Percentiles rank a stretch among this genome's conserved stretches.
phyloP scores from a whole-genome alignment of 768 basidiomycete species.

The Tylopilus sp. region DNA sequence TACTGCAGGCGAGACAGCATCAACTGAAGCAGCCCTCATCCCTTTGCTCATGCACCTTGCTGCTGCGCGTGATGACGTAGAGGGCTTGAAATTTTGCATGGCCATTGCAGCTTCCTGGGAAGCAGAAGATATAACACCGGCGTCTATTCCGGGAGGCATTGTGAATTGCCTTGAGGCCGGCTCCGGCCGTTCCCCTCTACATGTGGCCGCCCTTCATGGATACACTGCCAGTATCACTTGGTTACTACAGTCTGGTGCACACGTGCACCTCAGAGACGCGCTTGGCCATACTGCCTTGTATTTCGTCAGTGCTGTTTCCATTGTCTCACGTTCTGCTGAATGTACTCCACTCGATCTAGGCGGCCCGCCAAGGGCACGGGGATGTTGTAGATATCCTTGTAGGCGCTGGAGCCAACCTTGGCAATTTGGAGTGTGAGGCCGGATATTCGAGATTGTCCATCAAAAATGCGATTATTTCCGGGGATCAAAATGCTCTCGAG shows the following conservation, averaged over 20 bases:
- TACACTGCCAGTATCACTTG: slow-evolving; percentile 39
- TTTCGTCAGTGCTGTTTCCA: slow-evolving; percentile 48
- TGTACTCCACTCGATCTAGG: slow-evolving; percentile 38
- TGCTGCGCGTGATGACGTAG: slow-evolving; percentile 64
- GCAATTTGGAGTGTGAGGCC: slow-evolving; percentile 58
- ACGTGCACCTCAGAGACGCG: slow-evolving; percentile 77
- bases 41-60: slow-evolving; percentile 81
- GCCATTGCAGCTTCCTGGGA: slow-evolving; percentile 24
- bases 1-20: slow-evolving; percentile 72
- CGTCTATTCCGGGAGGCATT: slow-evolving; percentile 57
- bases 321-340: not conserved
- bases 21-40: slow-evolving; percentile 65
- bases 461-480: slow-evolving; percentile 34
- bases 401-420: slow-evolving; percentile 70
- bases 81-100: slow-evolving; percentile 61
- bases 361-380: slow-evolving; percentile 68
- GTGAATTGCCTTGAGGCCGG: slow-evolving; percentile 70
- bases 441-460: slow-evolving; percentile 53
- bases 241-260: slow-evolving; percentile 68
- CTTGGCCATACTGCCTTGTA: slow-evolving; percentile 84
- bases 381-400: slow-evolving; percentile 60
- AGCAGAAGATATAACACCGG: slow-evolving; percentile 15
- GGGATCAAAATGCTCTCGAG: slow-evolving; percentile 42
- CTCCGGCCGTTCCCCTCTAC: slow-evolving; percentile 73
- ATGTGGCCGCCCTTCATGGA: slow-evolving; percentile 74